These are phyloP conservation scores for Stephanodiscus triporus DNA, from an alignment of 108 stramenopile genomes.

Conservation along the genomic window DNA sequence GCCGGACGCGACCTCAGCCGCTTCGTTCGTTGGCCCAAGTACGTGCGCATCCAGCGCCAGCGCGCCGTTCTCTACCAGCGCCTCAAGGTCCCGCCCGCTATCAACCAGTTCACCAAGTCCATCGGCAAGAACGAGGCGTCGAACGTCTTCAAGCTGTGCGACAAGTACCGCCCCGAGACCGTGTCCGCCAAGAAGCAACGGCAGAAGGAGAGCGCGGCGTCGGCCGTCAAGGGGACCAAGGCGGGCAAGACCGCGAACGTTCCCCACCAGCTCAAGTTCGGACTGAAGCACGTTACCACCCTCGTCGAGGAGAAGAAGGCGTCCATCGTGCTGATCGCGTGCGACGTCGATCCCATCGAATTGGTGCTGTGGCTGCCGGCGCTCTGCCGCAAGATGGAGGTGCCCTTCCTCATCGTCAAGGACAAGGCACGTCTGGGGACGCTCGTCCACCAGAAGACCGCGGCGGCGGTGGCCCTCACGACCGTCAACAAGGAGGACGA, in stretches of 20 bases:
- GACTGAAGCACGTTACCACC: constrained; percentile 98
- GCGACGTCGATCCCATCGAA: constrained; percentile 99
- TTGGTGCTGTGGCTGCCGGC: constrained; percentile 99
- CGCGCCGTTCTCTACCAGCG: constrained; percentile 97
- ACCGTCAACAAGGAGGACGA: constrained; percentile 92
- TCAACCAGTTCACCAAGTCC: constrained; percentile 98
- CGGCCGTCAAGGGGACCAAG: constrained; percentile 72
- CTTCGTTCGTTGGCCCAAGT: constrained; percentile 98
- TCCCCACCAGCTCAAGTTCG: constrained; percentile 92
- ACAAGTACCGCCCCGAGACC: constrained; percentile 99
- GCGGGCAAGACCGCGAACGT: constrained; percentile 65
- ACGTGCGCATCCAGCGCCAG: constrained; percentile 99
- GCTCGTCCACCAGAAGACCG: constrained; percentile 96
- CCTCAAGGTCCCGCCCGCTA: constrained; percentile 97
- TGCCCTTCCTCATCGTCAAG: constrained; percentile 99
- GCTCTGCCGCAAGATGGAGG: constrained; percentile 98
- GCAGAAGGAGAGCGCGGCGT: constrained; percentile 95
- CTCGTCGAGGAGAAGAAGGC: constrained; percentile 99
- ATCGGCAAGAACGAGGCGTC: constrained; percentile 98
- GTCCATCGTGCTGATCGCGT: constrained; percentile 95
- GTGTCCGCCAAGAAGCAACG: constrained; percentile 96
- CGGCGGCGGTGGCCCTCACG: constrained; percentile 90
- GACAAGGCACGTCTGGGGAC: constrained; percentile 99
- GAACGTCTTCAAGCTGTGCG: constrained; percentile 95
- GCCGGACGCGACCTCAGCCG: constrained; percentile 93